A percentile compares a stretch with the other conserved stretches of the same genome.
Evolutionary conservation across 441 rosid species (phyloP).

Genomic region (Aleurites moluccanus): DNA sequence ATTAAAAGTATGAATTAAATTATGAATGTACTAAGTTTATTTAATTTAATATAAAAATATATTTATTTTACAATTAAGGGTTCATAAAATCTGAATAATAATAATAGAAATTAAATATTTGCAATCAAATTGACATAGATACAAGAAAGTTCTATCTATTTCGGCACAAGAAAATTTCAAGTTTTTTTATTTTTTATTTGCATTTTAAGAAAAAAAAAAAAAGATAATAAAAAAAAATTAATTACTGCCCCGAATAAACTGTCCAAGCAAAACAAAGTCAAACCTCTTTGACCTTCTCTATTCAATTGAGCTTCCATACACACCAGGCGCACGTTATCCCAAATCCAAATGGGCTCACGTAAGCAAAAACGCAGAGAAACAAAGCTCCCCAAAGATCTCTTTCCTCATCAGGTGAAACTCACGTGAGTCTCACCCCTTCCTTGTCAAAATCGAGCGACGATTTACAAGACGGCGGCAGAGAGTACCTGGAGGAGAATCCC

Average conservation of each 20-base stretch:
- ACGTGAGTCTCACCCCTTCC: neutral
- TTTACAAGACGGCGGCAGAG: constrained; percentile 51
- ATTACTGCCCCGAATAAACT: neutral
- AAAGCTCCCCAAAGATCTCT: neutral
- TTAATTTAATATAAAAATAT: too few relatives aligned
- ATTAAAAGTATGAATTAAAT: too few relatives aligned
- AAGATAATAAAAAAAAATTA: too few relatives aligned
- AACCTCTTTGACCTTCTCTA: too few relatives aligned
- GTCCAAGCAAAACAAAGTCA: neutral
- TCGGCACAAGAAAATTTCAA: neutral
- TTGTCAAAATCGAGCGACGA: constrained; percentile 48
- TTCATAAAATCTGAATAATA: too few relatives aligned
- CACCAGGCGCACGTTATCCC: too few relatives aligned
- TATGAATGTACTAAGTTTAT: too few relatives aligned
- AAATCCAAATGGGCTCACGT: too few relatives aligned
- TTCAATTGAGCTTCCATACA: too few relatives aligned
- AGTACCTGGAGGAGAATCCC: constrained; percentile 61
- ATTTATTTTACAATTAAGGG: too few relatives aligned
- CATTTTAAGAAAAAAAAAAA: neutral
- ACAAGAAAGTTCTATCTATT: neutral
- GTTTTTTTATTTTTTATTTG: neutral
- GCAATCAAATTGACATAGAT: neutral
- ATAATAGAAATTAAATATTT: neutral
- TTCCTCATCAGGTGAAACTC: neutral
- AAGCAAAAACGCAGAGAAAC: too few relatives aligned